Conservation (phyloP, 106 monocot genomes). For the Acorus gramineus region DNA sequence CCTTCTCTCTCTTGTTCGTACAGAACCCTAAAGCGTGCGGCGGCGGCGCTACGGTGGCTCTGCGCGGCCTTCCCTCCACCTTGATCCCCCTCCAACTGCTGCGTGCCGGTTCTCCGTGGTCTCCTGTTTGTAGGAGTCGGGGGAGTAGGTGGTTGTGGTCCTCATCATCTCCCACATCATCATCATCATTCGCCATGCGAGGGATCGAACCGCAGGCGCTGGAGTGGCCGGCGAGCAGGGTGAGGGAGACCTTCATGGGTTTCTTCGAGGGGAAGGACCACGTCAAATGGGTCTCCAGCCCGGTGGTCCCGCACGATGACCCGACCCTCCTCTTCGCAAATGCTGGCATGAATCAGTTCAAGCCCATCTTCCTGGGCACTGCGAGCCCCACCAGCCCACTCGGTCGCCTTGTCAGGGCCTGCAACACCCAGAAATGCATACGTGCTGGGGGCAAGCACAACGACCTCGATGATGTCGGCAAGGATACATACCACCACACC, state of each 20-base stretch:
- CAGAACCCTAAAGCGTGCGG: no score
- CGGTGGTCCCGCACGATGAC: constrained; percentile 89
- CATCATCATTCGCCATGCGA: no score
- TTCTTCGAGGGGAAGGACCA: constrained; percentile 77
- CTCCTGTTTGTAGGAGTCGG: no score
- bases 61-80: no score
- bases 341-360: constrained; percentile 98
- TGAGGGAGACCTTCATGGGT: constrained; percentile 52
- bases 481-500: constrained; percentile 96
- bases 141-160: no score
- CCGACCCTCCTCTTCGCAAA: constrained; percentile 96
- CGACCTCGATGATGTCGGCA: constrained; percentile 93
- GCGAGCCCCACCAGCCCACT: constrained; percentile 63
- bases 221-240: constrained; percentile 64
- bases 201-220: background rate
- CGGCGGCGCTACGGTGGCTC: no score
- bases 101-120: no score
- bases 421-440: constrained; percentile 97
- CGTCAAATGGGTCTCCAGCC: constrained; percentile 70
- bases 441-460: constrained; percentile 99
- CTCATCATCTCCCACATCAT: no score
- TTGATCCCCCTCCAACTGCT: no score
- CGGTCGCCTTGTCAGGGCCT: constrained; percentile 59
- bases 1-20: no score
- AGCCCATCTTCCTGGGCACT: constrained; percentile 82